phyloP scores from a whole-genome alignment of 2,329 filamentous ascomycete genomes.

The Graphiopsis chlorocephala region DNA sequence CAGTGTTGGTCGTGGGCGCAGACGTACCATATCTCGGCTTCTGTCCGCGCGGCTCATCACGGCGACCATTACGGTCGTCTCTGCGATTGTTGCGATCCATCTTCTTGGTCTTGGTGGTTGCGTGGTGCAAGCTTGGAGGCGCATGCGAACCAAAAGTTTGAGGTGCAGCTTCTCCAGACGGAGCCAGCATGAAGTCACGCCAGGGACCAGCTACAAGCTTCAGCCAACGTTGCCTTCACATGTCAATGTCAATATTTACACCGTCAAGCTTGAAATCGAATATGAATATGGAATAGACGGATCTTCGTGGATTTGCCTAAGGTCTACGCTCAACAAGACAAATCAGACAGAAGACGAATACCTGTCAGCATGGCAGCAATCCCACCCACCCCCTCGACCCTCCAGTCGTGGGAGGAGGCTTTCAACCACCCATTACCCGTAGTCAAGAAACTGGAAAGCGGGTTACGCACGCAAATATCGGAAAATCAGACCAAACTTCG shows the following conservation, averaged over 20 bases:
- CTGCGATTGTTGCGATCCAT: slow-evolving; percentile 31
- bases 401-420: slow-evolving; percentile 64
- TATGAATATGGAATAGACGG: background rate
- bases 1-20: background rate
- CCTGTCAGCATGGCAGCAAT: slow-evolving; percentile 1
- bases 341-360: background rate
- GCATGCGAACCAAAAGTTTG: slow-evolving; percentile 12
- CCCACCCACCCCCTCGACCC: slow-evolving; percentile 41
- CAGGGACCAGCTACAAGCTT: background rate
- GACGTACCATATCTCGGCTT: slow-evolving; percentile 27
- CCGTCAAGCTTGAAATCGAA: background rate
- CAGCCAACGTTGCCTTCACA: slow-evolving; percentile 13
- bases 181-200: background rate
- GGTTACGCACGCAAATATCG: slow-evolving; percentile 60
- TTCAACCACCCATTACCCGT: slow-evolving; percentile 64
- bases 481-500: slow-evolving; percentile 66
- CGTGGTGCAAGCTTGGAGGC: background rate
- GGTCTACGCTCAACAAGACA: background rate
- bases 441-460: slow-evolving; percentile 61
- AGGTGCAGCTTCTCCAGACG: slow-evolving; percentile 12
- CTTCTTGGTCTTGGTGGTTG: background rate
- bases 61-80: slow-evolving; percentile 22
- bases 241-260: slow-evolving; percentile 1
- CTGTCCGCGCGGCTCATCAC: slow-evolving; percentile 27
- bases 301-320: background rate